These are phyloP conservation scores for Pseudogymnoascus sp. DNA, from an alignment of 2,329 filamentous ascomycete genomes.

Conservation along the genomic window DNA sequence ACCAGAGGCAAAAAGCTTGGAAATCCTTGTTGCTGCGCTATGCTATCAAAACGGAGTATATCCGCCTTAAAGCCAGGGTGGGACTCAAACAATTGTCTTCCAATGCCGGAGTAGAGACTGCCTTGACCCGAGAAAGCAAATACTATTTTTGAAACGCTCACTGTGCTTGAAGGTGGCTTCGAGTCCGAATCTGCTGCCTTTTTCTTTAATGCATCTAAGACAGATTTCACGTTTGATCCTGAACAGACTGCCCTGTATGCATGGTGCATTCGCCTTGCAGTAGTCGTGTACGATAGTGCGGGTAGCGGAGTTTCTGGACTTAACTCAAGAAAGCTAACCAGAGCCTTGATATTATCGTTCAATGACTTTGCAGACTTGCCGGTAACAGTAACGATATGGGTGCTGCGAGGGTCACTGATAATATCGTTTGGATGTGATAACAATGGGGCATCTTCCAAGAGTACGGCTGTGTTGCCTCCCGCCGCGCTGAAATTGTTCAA, in stretches of 20 bases:
- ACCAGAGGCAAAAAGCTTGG: constrained; percentile 27
- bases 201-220: neutral
- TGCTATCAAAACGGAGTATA: neutral
- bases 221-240: constrained; percentile 29
- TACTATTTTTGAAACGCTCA: constrained; percentile 22
- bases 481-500: constrained; percentile 43
- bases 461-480: constrained; percentile 20
- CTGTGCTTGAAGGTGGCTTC: constrained; percentile 27
- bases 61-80: constrained; percentile 30
- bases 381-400: constrained; percentile 37
- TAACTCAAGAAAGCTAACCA: constrained; percentile 20
- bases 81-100: neutral
- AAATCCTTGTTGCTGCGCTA: constrained; percentile 5
- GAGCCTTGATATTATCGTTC: constrained; percentile 19
- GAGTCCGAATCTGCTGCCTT: constrained; percentile 36
- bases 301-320: constrained; percentile 15
- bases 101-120: constrained; percentile 31
- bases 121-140: constrained; percentile 14
- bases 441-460: constrained; percentile 20
- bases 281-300: constrained; percentile 17
- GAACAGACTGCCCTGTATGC: constrained; percentile 44
- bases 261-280: constrained; percentile 47
- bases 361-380: constrained; percentile 34
- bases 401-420: constrained; percentile 32
- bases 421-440: neutral